These are phyloP conservation scores for Pseudogymnoascus sp. DNA, from an alignment of 2,329 filamentous ascomycete genomes.

Conservation along the genomic window DNA sequence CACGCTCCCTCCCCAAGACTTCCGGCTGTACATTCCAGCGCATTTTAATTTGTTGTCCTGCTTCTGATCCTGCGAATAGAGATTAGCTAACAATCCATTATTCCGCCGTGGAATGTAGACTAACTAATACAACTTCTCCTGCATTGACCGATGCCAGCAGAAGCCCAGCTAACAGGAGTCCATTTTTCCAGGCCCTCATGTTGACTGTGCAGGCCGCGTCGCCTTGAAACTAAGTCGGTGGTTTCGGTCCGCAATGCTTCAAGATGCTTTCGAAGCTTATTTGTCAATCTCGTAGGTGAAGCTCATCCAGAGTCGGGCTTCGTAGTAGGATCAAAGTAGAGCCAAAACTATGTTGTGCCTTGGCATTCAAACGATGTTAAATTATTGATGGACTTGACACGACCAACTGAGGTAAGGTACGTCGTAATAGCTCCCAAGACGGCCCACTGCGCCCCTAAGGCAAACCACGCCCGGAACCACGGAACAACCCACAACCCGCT, in stretches of 20 bases:
- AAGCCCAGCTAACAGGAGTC: slow-evolving; percentile 44
- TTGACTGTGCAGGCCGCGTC: slow-evolving; percentile 21
- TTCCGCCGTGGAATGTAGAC: slow-evolving; percentile 16
- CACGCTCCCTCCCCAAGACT: slow-evolving; percentile 76
- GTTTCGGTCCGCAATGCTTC: slow-evolving; percentile 7
- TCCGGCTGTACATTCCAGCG: slow-evolving; percentile 84
- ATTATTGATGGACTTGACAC: slow-evolving; percentile 4
- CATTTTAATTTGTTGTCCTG: slow-evolving; percentile 76
- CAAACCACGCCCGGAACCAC: not conserved
- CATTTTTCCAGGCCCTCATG: slow-evolving; percentile 49
- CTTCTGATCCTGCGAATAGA: slow-evolving; percentile 55
- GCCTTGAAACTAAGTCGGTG: slow-evolving; percentile 16
- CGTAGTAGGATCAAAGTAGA: not conserved
- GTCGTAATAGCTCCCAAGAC: slow-evolving; percentile 7
- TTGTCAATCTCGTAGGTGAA: not conserved
- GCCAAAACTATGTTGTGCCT: not conserved
- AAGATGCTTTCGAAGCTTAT: not conserved
- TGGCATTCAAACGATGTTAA: not conserved
- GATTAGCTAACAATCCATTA: not conserved
- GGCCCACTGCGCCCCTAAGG: slow-evolving; percentile 7
- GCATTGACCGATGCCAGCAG: slow-evolving; percentile 46
- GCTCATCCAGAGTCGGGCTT: slow-evolving; percentile 2
- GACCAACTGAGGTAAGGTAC: slow-evolving; percentile 2
- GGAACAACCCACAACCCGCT: slow-evolving; percentile 2
- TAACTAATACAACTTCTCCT: slow-evolving; percentile 51